These are phyloP conservation scores for Crucibulum cyathiforme DNA, from an alignment of 1,284 basidiomycete species.

Conservation along the genomic window DNA sequence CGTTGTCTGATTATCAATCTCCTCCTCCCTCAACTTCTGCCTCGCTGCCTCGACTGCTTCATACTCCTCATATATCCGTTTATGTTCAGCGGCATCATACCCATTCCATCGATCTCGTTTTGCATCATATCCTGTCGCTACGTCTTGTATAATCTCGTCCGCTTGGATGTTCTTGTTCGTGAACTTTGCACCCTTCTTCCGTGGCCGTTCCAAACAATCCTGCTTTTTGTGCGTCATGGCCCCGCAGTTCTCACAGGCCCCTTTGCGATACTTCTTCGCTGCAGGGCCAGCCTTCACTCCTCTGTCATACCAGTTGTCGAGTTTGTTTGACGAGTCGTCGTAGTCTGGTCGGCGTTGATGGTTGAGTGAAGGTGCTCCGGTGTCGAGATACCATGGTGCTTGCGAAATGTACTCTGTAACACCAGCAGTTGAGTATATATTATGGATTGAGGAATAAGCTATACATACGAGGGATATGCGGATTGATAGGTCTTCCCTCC, in stretches of 20 bases:
- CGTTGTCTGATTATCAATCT: conserved; percentile 95
- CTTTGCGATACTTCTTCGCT: conserved; percentile 96
- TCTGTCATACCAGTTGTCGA: conserved; percentile 93
- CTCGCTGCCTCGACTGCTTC: conserved; percentile 91
- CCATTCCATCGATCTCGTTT: conserved; percentile 99
- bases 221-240: conserved; percentile 91
- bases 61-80: conserved; percentile 91
- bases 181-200: conserved; percentile 95
- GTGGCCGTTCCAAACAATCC: conserved; percentile 96
- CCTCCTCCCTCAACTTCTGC: conserved; percentile 90
- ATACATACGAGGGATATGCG: conserved; percentile 91
- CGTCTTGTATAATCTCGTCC: conserved; percentile 88
- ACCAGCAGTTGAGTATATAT: conserved; percentile 8
- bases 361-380: conserved; percentile 87
- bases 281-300: conserved; percentile 87
- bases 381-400: conserved; percentile 98
- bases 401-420: conserved; percentile 87
- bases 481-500: conserved; percentile 95
- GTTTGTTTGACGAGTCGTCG: conserved; percentile 69
- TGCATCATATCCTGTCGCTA: conserved; percentile 87
- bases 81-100: conserved; percentile 90
- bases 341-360: conserved; percentile 89
- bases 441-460: background rate
- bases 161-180: conserved; percentile 90
- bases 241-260: conserved; percentile 99